Evolutionary conservation across 257 asterid species (phyloP).

Genomic region (Handroanthus guayacan): DNA sequence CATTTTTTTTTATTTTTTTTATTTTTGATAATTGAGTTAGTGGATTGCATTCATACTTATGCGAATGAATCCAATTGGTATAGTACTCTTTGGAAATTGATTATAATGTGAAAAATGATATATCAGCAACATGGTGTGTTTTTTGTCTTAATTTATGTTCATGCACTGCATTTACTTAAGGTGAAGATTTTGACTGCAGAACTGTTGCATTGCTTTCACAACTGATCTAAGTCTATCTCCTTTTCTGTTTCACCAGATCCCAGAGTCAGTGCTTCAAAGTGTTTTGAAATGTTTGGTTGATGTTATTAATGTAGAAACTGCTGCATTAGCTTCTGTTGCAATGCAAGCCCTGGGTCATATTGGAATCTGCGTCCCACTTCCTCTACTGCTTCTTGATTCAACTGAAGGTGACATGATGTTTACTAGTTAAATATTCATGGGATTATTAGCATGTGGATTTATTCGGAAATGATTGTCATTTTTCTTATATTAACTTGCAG

Average conservation of each 20-base stretch:
- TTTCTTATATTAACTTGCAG: slow-evolving; percentile 56
- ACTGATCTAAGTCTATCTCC: slow-evolving; percentile 30
- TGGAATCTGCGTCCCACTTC: slow-evolving; percentile 82
- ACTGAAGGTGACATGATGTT: slow-evolving; percentile 60
- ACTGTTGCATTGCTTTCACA: slow-evolving; percentile 25
- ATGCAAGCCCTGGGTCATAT: slow-evolving; percentile 97
- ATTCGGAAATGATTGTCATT: slow-evolving; percentile 19
- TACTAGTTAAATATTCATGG: slow-evolving; percentile 34
- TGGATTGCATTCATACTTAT: background rate
- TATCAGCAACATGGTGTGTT: slow-evolving; percentile 9
- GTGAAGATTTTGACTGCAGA: slow-evolving; percentile 29
- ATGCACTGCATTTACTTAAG: slow-evolving; percentile 1
- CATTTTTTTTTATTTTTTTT: too few relatives aligned
- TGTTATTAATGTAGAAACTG: slow-evolving; percentile 67
- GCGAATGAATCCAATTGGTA: slow-evolving; percentile 23
- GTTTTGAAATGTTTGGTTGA: slow-evolving; percentile 78
- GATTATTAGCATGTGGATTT: slow-evolving; percentile 26
- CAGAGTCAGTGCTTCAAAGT: slow-evolving; percentile 74
- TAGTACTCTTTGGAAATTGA: slow-evolving; percentile 4
- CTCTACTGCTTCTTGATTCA: slow-evolving; percentile 68
- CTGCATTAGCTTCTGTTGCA: slow-evolving; percentile 83
- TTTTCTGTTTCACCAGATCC: slow-evolving; percentile 60
- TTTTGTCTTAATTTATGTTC: slow-evolving; percentile 13
- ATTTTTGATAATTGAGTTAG: too few relatives aligned
- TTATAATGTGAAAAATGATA: background rate